These are phyloP conservation scores for Solanum arcanum DNA, from an alignment of 257 asterid genomes.

Conservation along the genomic window DNA sequence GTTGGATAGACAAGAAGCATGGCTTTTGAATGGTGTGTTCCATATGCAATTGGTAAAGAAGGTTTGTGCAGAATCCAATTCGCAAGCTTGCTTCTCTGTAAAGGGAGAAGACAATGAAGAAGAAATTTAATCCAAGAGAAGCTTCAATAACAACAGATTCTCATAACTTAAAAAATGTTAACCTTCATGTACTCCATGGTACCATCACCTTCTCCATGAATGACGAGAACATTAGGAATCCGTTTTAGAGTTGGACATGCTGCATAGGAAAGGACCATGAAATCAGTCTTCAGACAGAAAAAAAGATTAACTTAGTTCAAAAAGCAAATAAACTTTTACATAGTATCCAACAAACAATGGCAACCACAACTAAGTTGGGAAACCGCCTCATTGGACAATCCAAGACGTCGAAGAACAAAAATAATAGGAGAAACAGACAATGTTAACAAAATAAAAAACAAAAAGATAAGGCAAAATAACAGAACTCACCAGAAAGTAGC, in stretches of 20 bases:
- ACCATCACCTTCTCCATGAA: conserved; percentile 96
- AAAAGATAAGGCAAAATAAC: not conserved
- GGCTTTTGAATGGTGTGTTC: conserved; percentile 98
- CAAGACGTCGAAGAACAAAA: not conserved
- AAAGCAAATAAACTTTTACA: not conserved
- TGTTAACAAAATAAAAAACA: not conserved
- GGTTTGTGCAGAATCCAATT: conserved; percentile 95
- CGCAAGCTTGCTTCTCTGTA: conserved; percentile 67
- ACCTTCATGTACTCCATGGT: conserved; percentile 87
- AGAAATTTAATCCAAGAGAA: conserved; percentile 6
- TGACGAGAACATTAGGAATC: conserved; percentile 65
- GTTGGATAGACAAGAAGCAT: conserved; percentile 90
- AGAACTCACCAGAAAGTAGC: conserved; percentile 77
- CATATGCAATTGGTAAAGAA: conserved; percentile 90
- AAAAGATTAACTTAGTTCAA: not conserved
- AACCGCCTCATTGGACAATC: not conserved
- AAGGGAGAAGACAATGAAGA: conserved; percentile 15
- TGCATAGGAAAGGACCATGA: conserved; percentile 11
- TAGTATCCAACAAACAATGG: not conserved
- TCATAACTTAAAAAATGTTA: not conserved
- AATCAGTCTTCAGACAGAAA: not conserved
- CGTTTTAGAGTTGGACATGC: conserved; percentile 68
- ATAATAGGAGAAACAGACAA: not conserved
- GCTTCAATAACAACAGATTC: conserved; percentile 10
- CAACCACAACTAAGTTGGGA: not conserved